These are phyloP conservation scores for Oryza australiensis DNA, from an alignment of 176 grass and related monocot species.

Conservation along the genomic window DNA sequence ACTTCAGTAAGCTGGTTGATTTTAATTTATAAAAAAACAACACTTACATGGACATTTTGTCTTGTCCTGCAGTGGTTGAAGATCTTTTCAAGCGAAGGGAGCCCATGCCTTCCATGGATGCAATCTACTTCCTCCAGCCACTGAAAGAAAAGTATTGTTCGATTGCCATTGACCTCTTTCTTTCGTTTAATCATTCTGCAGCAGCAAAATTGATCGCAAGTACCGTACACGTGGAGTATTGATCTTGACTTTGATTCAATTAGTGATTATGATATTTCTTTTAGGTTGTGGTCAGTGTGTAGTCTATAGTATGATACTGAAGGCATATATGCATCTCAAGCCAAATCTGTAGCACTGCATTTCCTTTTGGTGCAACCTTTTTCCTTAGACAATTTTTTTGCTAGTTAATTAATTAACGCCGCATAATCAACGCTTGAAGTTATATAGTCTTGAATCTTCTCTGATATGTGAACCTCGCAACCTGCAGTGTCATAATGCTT, in stretches of 20 bases:
- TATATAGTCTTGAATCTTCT: slow-evolving; percentile 25
- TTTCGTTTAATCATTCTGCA: not conserved
- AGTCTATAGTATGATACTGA: not conserved
- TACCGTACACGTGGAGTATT: not conserved
- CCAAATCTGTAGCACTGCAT: not conserved
- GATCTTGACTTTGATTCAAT: not conserved
- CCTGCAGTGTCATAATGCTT: slow-evolving; percentile 91
- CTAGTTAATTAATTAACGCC: not conserved
- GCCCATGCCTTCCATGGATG: slow-evolving; percentile 95
- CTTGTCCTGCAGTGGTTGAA: slow-evolving; percentile 74
- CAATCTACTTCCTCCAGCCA: slow-evolving; percentile 94
- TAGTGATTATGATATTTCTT: not conserved
- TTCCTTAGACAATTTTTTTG: not conserved
- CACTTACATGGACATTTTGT: slow-evolving; percentile 8
- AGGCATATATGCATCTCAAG: not conserved
- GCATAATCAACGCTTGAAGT: not conserved
- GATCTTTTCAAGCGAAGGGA: slow-evolving; percentile 97
- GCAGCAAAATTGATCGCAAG: not conserved
- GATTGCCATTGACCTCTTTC: not conserved
- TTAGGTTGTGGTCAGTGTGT: not conserved
- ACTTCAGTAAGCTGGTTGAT: not conserved
- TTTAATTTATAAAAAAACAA: slow-evolving; percentile 16
- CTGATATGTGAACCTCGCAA: slow-evolving; percentile 32
- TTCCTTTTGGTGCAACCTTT: not conserved
- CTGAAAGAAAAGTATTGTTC: slow-evolving; percentile 89